These are phyloP conservation scores for Xylariaceae sp. DNA, from an alignment of 2,329 filamentous ascomycete genomes.

Conservation along the genomic window DNA sequence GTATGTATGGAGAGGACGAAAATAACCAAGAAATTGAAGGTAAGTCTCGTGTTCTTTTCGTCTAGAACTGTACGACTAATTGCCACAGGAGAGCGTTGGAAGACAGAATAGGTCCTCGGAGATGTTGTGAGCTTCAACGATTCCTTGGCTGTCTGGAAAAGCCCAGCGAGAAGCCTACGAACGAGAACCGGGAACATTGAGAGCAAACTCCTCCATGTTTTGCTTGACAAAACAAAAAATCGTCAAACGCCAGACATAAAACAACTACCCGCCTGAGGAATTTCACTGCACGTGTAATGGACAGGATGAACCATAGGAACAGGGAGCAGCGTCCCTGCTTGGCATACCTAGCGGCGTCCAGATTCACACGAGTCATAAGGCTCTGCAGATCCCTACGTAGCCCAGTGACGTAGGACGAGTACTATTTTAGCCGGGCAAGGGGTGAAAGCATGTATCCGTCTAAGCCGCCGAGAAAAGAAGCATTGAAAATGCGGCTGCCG, in stretches of 20 bases:
- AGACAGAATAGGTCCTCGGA: not conserved
- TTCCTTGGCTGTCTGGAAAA: not conserved
- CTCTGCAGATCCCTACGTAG: not conserved
- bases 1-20: not conserved
- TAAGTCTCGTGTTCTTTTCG: constrained; percentile 2
- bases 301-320: not conserved
- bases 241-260: not conserved
- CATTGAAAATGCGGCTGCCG: not conserved
- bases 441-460: not conserved
- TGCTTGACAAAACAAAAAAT: not conserved
- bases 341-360: not conserved
- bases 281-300: not conserved
- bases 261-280: not conserved
- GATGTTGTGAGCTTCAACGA: not conserved
- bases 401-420: not conserved
- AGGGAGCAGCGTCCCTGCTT: not conserved
- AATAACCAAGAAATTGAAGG: not conserved
- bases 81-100: not conserved
- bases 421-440: not conserved
- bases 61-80: not conserved
- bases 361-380: not conserved
- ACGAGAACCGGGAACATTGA: not conserved
- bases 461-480: not conserved
- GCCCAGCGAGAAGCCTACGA: not conserved
- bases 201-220: not conserved